Evolutionary conservation across 2,329 filamentous ascomycete species (phyloP).

Genomic region (Penicillium expansum): DNA sequence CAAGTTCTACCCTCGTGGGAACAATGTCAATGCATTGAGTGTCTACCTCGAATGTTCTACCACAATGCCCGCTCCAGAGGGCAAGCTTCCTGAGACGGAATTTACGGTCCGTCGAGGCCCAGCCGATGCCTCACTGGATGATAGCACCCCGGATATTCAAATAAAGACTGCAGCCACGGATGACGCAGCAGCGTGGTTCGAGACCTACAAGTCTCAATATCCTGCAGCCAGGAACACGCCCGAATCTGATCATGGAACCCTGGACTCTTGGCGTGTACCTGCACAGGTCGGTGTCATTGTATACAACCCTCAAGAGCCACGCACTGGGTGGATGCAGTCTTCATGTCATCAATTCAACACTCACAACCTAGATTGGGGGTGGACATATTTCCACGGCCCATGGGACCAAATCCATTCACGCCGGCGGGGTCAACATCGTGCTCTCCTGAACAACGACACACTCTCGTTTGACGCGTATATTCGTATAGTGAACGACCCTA

Average conservation of each 20-base stretch:
- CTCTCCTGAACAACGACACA: constrained; percentile 59
- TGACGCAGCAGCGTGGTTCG: constrained; percentile 31
- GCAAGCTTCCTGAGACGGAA: constrained; percentile 37
- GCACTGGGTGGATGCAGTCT: constrained; percentile 55
- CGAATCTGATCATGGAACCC: constrained; percentile 2
- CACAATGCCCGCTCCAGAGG: constrained; percentile 43
- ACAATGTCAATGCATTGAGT: constrained; percentile 57
- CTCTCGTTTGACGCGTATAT: constrained; percentile 62
- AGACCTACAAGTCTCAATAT: constrained; percentile 32
- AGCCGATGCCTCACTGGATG: constrained; percentile 36
- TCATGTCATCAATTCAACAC: constrained; percentile 60
- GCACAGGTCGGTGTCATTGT: constrained; percentile 61
- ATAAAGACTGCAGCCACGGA: constrained; percentile 29
- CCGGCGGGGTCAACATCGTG: constrained; percentile 56
- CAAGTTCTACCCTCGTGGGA: constrained; percentile 63
- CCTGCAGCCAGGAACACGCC: constrained; percentile 10
- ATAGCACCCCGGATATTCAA: constrained; percentile 32
- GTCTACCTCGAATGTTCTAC: constrained; percentile 62
- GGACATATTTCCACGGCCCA: constrained; percentile 60
- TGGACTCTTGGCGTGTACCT: constrained; percentile 49
- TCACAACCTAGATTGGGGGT: constrained; percentile 61
- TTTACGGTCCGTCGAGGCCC: constrained; percentile 43
- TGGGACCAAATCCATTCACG: constrained; percentile 58
- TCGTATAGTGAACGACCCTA: constrained; percentile 59
- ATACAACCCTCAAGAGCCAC: constrained; percentile 63